These are phyloP conservation scores for Trypanosoma avium DNA, from an alignment of 208 protist species.

Conservation along the genomic window DNA sequence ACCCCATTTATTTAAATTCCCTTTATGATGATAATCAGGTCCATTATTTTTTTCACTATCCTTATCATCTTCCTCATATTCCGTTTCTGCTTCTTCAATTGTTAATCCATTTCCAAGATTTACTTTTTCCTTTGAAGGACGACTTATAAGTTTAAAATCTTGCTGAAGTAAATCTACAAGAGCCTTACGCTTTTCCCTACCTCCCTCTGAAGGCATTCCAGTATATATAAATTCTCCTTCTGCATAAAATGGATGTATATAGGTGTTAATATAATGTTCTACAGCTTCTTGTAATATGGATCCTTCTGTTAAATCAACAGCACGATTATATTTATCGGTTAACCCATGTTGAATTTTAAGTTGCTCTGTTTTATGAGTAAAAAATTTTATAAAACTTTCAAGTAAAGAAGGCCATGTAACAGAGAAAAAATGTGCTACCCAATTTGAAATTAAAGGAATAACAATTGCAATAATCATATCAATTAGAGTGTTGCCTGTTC, in stretches of 20 bases:
- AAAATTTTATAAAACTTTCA: slow-evolving; percentile 17
- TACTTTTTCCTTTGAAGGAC: slow-evolving; percentile 14
- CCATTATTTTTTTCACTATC: neutral
- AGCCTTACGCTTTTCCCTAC: neutral
- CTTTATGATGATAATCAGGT: neutral
- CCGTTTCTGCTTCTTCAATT: neutral
- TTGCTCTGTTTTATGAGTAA: slow-evolving; percentile 11
- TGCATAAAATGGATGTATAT: slow-evolving; percentile 46
- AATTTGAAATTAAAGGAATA: slow-evolving; percentile 64
- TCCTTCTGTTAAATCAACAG: slow-evolving; percentile 36
- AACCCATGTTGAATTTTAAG: slow-evolving; percentile 29
- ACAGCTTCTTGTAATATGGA: slow-evolving; percentile 60
- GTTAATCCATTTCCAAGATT: slow-evolving; percentile 17
- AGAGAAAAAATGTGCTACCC: slow-evolving; percentile 47
- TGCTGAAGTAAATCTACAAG: slow-evolving; percentile 11
- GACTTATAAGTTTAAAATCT: slow-evolving; percentile 25
- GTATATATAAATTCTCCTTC: slow-evolving; percentile 33
- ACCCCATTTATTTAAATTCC: neutral
- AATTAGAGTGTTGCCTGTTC: slow-evolving; percentile 78
- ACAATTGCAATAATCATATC: slow-evolving; percentile 83
- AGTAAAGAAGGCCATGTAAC: slow-evolving; percentile 48
- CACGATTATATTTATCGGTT: slow-evolving; percentile 20
- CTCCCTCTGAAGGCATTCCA: neutral
- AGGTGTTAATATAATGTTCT: slow-evolving; percentile 49
- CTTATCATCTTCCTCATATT: slow-evolving; percentile 5